Base-by-base conservation (phyloP, 331 rosid genomes). In the Rhamnella rubrinervis region DNA sequence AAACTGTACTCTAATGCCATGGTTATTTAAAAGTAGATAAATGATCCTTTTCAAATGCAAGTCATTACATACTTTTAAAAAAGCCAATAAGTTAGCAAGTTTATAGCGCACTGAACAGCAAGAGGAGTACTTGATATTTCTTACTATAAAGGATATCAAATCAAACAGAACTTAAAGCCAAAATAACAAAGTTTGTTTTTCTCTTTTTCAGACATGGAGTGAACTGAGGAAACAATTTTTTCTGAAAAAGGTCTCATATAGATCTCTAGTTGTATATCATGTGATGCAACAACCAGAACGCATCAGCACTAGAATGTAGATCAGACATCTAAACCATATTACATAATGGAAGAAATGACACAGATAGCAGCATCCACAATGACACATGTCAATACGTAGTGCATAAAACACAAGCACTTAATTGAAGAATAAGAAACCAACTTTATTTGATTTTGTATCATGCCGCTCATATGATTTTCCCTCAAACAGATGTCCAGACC, bases 401-500 rank as follows among this genome's bases (percentile, higher is more conserved):
- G 23, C 59, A 76, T 40, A 55, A 37, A 71, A 63, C 46, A 41
- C 18, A 50, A 26, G 47, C 18, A 63, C 59, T 23, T 58, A 18
- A 61, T 58, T 61, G 57, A 49, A 80, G 57, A 67, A 84, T 58
- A 50, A 67, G 73, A 74, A 18, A 78, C 92, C 55, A 63, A 95
- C 99, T 85, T 89, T 95, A 72, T 86, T 84, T 61, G 90, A 50
- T 71, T 89, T 89, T 67, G 78, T 84, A 74, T 91, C 96, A 23
- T 81, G 87, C 39, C 86, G 91, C 58, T 92, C 96, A 40, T 87
- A 92, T 60, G 83, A 57, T 77, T 87, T 92, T 31, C 80, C 82
- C 56, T 88, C 96, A 51, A 81, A 87, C 65, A 79, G 61, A 86
- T 84, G 83, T 50, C 71, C 85, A 21, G 89, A 66, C 83, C 88